phyloP scores from a whole-genome alignment of 1,284 basidiomycete genomes.

The Ustilago shanxiensis region DNA sequence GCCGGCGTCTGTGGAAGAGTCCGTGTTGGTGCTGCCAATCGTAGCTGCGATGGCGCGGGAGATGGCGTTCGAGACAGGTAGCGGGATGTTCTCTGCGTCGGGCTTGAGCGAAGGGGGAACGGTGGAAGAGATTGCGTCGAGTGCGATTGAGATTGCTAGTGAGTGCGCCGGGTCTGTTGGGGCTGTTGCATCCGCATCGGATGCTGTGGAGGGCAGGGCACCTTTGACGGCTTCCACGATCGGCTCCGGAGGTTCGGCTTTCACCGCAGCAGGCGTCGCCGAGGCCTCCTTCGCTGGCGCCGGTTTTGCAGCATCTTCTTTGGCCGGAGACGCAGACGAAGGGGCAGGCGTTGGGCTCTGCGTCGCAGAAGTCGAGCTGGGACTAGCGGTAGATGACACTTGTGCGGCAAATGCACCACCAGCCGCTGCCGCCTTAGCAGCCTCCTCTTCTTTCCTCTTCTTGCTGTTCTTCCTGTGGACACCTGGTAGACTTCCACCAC shows the following conservation, averaged over 20 bases:
- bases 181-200: not conserved
- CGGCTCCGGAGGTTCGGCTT: slow-evolving; percentile 8
- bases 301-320: not conserved
- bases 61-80: slow-evolving; percentile 41
- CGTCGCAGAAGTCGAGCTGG: slow-evolving; percentile 1
- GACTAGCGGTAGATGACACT: not conserved
- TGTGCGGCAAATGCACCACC: not conserved
- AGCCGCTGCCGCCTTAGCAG: slow-evolving; percentile 21
- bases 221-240: not conserved
- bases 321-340: slow-evolving; percentile 1
- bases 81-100: slow-evolving; percentile 20
- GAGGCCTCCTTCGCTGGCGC: not conserved
- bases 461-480: slow-evolving; percentile 57
- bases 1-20: not conserved
- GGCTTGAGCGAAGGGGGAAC: slow-evolving; percentile 14
- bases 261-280: slow-evolving; percentile 7
- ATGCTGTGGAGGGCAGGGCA: not conserved
- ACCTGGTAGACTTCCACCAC: slow-evolving; percentile 59
- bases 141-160: slow-evolving; percentile 35
- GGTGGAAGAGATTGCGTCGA: slow-evolving; percentile 24
- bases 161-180: slow-evolving; percentile 20
- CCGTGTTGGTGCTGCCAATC: slow-evolving; percentile 20
- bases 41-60: slow-evolving; percentile 41
- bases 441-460: slow-evolving; percentile 47
- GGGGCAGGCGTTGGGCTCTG: slow-evolving; percentile 2